Percentiles rank a stretch among this genome's conserved stretches.
These are phyloP conservation scores for Pseudocohnilembus persalinus DNA, from an alignment of 169 alveolate species.

Conservation along the genomic window DNA sequence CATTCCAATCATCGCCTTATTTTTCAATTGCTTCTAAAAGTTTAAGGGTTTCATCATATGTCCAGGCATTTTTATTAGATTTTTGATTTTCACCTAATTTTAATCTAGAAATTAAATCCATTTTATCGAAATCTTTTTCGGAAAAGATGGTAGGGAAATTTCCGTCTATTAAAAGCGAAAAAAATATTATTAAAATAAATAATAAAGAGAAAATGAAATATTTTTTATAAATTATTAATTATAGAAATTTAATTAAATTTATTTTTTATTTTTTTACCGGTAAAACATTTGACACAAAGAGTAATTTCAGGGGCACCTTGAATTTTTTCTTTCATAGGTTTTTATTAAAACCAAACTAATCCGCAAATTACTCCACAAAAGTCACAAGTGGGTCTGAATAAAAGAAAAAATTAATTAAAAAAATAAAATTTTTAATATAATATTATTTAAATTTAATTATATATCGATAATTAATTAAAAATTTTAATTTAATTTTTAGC, in stretches of 20 bases:
- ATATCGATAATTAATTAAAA: slow-evolving; percentile 8
- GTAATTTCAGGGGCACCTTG: slow-evolving; percentile 13
- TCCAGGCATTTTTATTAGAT: slow-evolving; percentile 10
- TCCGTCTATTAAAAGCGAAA: background rate
- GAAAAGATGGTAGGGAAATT: slow-evolving; percentile 35
- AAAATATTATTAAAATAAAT: too few relatives aligned
- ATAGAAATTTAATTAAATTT: background rate
- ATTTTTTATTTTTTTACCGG: background rate
- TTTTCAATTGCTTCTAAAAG: slow-evolving; percentile 33
- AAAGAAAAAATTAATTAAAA: slow-evolving; percentile 30
- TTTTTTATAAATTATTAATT: too few relatives aligned
- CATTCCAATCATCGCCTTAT: slow-evolving; percentile 48
- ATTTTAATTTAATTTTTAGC: too few relatives aligned
- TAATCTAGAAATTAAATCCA: slow-evolving; percentile 21
- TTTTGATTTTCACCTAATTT: background rate
- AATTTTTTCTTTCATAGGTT: slow-evolving; percentile 19
- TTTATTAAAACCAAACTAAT: slow-evolving; percentile 72
- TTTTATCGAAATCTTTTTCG: slow-evolving; percentile 29
- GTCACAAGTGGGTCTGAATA: slow-evolving; percentile 75
- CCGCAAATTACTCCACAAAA: slow-evolving; percentile 80
- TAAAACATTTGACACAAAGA: slow-evolving; percentile 37
- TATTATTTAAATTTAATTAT: slow-evolving; percentile 39
- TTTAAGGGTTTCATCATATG: slow-evolving; percentile 20
- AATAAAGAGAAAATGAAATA: too few relatives aligned
- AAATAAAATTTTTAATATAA: slow-evolving; percentile 39